Base-by-base conservation (phyloP, 2,329 filamentous ascomycete genomes). In the Lasiodiplodia theobromae region DNA sequence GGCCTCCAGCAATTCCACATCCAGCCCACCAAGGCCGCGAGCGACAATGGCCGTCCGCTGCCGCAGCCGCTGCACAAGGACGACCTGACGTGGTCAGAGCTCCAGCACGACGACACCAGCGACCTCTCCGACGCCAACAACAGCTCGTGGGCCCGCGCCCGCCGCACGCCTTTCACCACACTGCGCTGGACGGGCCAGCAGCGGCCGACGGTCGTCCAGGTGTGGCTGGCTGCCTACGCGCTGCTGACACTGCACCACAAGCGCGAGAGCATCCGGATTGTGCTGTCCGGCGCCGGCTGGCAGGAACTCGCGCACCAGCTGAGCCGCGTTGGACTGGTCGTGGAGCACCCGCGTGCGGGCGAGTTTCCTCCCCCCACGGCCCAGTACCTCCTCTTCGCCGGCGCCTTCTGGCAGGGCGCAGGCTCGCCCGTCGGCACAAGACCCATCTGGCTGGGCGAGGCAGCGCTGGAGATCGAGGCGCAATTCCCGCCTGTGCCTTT, bases 311-410 rank as follows among this genome's bases (percentile, higher is more conserved):
- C 72, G 16, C 80, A 78, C 21, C 82, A 82, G 25, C 76, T 86
- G 4, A 7, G 4, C 21, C 60, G 60, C 44, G 60, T 63, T 31
- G 60, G 44, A 14, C 60, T 63, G 28, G 82, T 81, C 4, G 78
- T 80, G n/a, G 72, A 78, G 34, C 79, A 84, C 72, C 82, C 82
- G 14, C 60, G 60, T 72, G 57, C 75, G 76, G 52, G 73, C 47
- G 74, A 76, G 57, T 76, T 74, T 28, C 70, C 78, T 8, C 77
- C 79, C 64, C 79, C 79, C 67, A 74, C 78, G 10, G 74, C 77
- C 7, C 78, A 85, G 68, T 71, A 87, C 51, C 71, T 89, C 31
- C 75, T 88, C 58, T 79, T 87, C 2, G 81, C 86, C 67, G 82
- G 82, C 53, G 80, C 77, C 16, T 82, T 82, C 69, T 82, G 81